Evolutionary conservation across 768 basidiomycete genomes (phyloP), one percentile per base, ranked within the genome.

Genomic region (Neoboletus magnificus): DNA sequence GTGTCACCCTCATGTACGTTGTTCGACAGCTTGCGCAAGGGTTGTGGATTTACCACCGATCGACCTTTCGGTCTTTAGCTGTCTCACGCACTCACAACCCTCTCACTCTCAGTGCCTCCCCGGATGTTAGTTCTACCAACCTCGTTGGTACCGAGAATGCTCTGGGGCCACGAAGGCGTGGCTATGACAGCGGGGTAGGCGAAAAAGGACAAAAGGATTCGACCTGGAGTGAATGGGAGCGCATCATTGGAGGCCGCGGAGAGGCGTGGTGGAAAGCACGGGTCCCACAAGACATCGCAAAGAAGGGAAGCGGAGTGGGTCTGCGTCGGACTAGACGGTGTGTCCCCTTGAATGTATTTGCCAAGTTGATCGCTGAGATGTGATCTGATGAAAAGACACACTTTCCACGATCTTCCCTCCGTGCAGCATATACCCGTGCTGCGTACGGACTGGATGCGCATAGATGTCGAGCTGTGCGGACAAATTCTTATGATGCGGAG

Each of bases 401-500:
- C 87, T 59, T 87, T 86, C 63, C 83, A 87, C 57, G 84, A 85
- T 67, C 64, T 84, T 2, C 64, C 71, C 29, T 77, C 80, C n/a
- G 75, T 84, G 58, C 74, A 71, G 37, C 73, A 73, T 46, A 66
- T 78, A 55, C 74, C 74, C 35, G 72, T 85, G 12, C 67, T 89
- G 41, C 77, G 79, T 3, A 57, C 77, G 8, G 86, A 90, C 52
- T 76, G 80, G 62, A 88, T 92, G 87, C 80, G 78, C 48, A 82
- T 89, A 40, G 90, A 92, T 62, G 90, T 91, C 36, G 88, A 87
- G 62, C 76, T 92, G 16, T 86, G 86, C 63, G 87, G 86, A 5
- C 86, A 91, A 64, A 67, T 88, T 45, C 74, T 92, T 22, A 79
- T 86, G 60, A 82, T 90, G 82, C 74, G 73, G 33, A 74, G 89